Evolutionary conservation across 2,329 filamentous ascomycete genomes (phyloP), one percentile per base, ranked within the genome.

Genomic region (Penicillium sp.): DNA sequence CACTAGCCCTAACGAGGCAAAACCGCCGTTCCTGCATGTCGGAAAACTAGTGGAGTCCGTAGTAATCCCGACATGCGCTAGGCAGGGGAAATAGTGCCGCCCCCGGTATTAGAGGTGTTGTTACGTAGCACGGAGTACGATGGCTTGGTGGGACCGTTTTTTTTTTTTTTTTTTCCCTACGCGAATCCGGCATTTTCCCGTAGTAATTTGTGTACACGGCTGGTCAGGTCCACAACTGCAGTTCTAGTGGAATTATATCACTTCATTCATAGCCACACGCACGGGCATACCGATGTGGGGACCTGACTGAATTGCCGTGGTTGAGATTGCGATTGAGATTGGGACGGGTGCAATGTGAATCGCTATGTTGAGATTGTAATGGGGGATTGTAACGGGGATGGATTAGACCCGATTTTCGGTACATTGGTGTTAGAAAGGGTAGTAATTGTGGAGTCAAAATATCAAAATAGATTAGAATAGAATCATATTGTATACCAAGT

Each of bases 221-320:
- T 12, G 21, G 21, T 15, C 21, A 42, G 6, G 2, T 42, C 40
- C 6, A 42, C 2, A 42, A 15, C 19, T 41, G 19, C 2, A 15
- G 19, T 23, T 41, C 19, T 23, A 13, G 19, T 41, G 19, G 40
- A 23, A 45, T n/a, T 29, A 29, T 27, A 29, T 41, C 12, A 21
- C 4, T 45, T 9, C 23, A 19, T 12, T 29, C 42, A 29, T 19
- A 7, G 17, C 17, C 29, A 21, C 31, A 10, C 17, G 15, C 4
- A 48, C 43, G 52, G 52, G 45, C 52, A 54, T 49, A 50, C 37
- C 38, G 53, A 54, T 54, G 27, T 19, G 7, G 19, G 13, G 29
- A 33, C 29, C 19, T n/a, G 29, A 21, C 31, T 15, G 15, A 23
- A 41, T 40, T n/a, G 31, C 8, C 5, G 29, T 25, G 21, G 19